Conservation (phyloP, 2,329 filamentous ascomycete genomes). For the Penicillium psychrosexuale region DNA sequence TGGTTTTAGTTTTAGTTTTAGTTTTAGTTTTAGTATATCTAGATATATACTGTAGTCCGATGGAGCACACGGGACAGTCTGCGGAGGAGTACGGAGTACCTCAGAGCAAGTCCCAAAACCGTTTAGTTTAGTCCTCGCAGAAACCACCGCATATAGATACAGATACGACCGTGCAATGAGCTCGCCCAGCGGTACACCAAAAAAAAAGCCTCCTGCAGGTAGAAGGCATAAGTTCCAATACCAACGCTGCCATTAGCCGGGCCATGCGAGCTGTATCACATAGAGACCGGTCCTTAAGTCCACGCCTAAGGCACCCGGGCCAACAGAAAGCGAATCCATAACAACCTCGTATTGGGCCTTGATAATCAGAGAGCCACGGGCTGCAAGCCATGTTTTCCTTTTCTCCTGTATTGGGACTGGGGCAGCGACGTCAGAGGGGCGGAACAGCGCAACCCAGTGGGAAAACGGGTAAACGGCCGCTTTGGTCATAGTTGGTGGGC, state of each 20-base stretch:
- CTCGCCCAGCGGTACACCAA: neutral
- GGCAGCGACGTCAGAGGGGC: constrained; percentile 30
- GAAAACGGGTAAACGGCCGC: constrained; percentile 1
- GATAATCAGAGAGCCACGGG: constrained; percentile 1
- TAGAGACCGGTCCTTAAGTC: neutral
- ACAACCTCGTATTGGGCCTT: neutral
- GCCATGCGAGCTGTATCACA: constrained; percentile 21
- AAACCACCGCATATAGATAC: neutral
- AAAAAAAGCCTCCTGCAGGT: constrained; percentile 4
- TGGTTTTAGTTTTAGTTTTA: too few relatives aligned
- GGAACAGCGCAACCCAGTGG: constrained; percentile 13
- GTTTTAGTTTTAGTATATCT: too few relatives aligned
- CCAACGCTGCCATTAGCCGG: constrained; percentile 6
- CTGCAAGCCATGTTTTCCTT: constrained; percentile 10
- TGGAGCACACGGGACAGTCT: neutral
- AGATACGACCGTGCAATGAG: neutral
- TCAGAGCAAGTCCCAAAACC: neutral
- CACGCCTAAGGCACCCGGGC: neutral
- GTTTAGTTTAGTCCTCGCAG: neutral
- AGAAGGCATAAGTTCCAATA: constrained; percentile 2
- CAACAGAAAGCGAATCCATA: neutral
- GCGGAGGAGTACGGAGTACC: neutral
- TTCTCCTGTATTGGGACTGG: neutral
- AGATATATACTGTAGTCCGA: neutral
- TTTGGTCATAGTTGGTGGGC: constrained; percentile 19